Evolutionary conservation across 2,329 filamentous ascomycete species (phyloP).

Genomic region (Colletotrichum euphorbiae): DNA sequence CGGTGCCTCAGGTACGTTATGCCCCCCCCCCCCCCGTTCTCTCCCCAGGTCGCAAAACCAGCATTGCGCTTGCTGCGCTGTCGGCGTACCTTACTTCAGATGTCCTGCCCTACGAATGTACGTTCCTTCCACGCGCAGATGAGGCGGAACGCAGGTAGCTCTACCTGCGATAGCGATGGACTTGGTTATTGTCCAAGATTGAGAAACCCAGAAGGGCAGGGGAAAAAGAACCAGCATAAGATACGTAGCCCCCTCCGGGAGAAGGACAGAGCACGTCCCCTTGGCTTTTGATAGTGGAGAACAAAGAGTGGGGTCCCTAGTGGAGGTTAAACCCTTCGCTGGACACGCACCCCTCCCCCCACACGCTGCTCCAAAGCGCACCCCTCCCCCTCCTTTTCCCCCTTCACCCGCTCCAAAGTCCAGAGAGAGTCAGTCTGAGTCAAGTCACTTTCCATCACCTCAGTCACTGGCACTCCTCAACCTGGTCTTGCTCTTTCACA

Average conservation of each 20-base stretch:
- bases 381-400: slow-evolving; percentile 15
- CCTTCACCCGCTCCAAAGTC: slow-evolving; percentile 29
- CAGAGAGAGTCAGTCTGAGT: not conserved
- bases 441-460: not conserved
- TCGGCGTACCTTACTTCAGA: slow-evolving; percentile 7
- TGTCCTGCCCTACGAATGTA: not conserved
- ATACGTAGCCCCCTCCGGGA: slow-evolving; percentile 35
- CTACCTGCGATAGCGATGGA: not conserved
- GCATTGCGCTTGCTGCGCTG: slow-evolving; percentile 4
- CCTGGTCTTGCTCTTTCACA: slow-evolving; percentile 21
- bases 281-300: slow-evolving; percentile 29
- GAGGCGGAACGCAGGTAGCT: not conserved
- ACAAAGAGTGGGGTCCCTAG: slow-evolving; percentile 12
- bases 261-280: slow-evolving; percentile 35
- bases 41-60: slow-evolving; percentile 9
- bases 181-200: not conserved
- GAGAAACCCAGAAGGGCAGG: not conserved
- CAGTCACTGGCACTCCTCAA: slow-evolving; percentile 3
- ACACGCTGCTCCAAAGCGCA: slow-evolving; percentile 3
- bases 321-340: slow-evolving; percentile 11
- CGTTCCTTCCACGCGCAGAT: not conserved
- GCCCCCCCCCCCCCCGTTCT: not conserved
- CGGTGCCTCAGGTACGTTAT: not conserved
- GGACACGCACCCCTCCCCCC: not conserved
- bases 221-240: slow-evolving; percentile 1